Evolutionary conservation across 1,284 basidiomycete genomes (phyloP).

Genomic region (Apiotrichum gracile): DNA sequence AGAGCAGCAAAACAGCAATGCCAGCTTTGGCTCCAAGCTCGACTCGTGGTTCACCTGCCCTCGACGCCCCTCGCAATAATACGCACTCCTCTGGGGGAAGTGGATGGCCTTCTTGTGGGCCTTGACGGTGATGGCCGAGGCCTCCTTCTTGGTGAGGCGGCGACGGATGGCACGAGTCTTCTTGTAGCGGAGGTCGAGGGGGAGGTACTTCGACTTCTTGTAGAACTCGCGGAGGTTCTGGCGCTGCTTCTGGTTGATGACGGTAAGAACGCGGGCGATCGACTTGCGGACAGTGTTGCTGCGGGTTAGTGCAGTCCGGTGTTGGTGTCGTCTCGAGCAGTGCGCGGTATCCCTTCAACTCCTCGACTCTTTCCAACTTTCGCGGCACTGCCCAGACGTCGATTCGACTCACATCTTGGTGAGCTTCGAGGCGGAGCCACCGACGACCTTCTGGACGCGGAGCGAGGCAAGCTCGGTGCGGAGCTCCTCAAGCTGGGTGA

Average conservation of each 20-base stretch:
- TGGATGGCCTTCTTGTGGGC: conserved; percentile 89
- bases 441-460: conserved; percentile 97
- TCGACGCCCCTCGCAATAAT: neutral
- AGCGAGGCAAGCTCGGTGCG: conserved; percentile 90
- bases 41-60: too few species aligned
- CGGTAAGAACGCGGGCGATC: conserved; percentile 95
- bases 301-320: conserved; percentile 2
- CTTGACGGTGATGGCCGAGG: conserved; percentile 74
- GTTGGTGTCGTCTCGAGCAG: too few species aligned
- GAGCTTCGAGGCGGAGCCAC: conserved; percentile 91
- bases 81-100: conserved; percentile 62
- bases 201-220: conserved; percentile 83
- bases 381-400: neutral
- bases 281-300: conserved; percentile 98
- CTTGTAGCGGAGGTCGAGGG: conserved; percentile 96
- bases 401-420: conserved; percentile 81
- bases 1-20: too few species aligned
- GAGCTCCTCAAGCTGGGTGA: conserved; percentile 89
- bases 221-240: conserved; percentile 96
- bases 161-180: conserved; percentile 98
- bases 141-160: conserved; percentile 84
- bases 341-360: too few species aligned
- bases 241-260: conserved; percentile 97
- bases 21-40: neutral
- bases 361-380: neutral